Evolutionary conservation across 2,329 filamentous ascomycete genomes (phyloP).

Genomic region (Colletotrichum filicis): DNA sequence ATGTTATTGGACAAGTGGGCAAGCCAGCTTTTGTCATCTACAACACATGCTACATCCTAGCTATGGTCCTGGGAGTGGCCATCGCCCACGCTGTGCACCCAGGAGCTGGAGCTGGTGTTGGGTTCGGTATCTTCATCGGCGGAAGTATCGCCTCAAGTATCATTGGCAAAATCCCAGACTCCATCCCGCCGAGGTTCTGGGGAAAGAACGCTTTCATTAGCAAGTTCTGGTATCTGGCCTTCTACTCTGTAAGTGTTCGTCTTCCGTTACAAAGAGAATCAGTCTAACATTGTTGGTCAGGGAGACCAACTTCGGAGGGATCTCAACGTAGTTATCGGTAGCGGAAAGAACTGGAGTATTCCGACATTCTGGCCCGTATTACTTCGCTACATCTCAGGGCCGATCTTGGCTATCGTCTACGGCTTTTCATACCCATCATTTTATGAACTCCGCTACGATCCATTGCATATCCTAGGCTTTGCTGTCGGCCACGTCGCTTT

Average conservation of each 20-base stretch:
- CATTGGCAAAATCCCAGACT: slow-evolving; percentile 55
- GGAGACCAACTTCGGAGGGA: slow-evolving; percentile 67
- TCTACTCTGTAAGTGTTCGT: slow-evolving; percentile 63
- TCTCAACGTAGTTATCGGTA: slow-evolving; percentile 64
- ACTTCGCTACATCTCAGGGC: slow-evolving; percentile 60
- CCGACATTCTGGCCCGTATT: slow-evolving; percentile 62
- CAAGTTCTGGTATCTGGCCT: slow-evolving; percentile 63
- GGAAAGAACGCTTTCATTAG: slow-evolving; percentile 47
- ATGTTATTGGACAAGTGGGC: slow-evolving; percentile 57
- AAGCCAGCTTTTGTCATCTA: slow-evolving; percentile 54
- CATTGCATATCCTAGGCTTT: slow-evolving; percentile 62
- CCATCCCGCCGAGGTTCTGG: slow-evolving; percentile 54
- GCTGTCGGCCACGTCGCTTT: slow-evolving; percentile 58
- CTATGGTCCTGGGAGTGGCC: slow-evolving; percentile 61
- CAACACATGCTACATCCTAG: slow-evolving; percentile 64
- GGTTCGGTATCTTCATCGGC: slow-evolving; percentile 62
- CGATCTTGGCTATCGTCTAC: slow-evolving; percentile 62
- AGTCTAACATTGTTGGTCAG: slow-evolving; percentile 43
- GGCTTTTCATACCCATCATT: slow-evolving; percentile 64
- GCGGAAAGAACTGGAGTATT: slow-evolving; percentile 66
- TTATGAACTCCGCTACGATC: slow-evolving; percentile 58
- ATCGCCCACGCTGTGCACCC: slow-evolving; percentile 59
- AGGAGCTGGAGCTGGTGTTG: slow-evolving; percentile 59
- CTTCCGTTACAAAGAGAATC: background rate
- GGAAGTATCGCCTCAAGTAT: slow-evolving; percentile 51